A percentile compares a stretch with the other conserved stretches of the same genome.
These are phyloP conservation scores for Pseudogymnoascus sp. DNA, from an alignment of 2,329 filamentous ascomycete species.

Conservation along the genomic window DNA sequence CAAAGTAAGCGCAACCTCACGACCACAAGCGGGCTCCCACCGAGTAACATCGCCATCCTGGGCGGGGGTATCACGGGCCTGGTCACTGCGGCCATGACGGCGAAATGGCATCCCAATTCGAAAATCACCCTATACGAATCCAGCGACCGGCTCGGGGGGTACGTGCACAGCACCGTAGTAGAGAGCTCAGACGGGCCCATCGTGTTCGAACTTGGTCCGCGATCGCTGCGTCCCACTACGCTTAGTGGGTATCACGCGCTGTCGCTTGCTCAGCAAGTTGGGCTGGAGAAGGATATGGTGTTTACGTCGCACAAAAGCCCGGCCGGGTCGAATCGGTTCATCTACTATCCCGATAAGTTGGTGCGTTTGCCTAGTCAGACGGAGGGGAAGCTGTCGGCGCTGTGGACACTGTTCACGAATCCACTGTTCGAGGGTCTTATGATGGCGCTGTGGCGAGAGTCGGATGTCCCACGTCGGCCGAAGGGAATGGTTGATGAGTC, in stretches of 20 bases:
- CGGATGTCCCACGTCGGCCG: slow-evolving; percentile 26
- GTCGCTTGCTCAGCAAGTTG: slow-evolving; percentile 37
- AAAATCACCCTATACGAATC: slow-evolving; percentile 78
- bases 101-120: slow-evolving; percentile 55
- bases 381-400: slow-evolving; percentile 26
- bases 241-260: slow-evolving; percentile 20
- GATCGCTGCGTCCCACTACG: slow-evolving; percentile 33
- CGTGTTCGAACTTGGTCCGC: slow-evolving; percentile 75
- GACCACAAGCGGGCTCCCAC: background rate
- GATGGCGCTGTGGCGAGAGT: slow-evolving; percentile 24
- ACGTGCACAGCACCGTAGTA: slow-evolving; percentile 63
- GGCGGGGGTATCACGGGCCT: slow-evolving; percentile 81
- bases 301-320: slow-evolving; percentile 42
- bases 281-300: slow-evolving; percentile 47
- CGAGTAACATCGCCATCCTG: slow-evolving; percentile 51
- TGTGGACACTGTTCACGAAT: slow-evolving; percentile 38
- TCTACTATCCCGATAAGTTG: slow-evolving; percentile 83
- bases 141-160: slow-evolving; percentile 64
- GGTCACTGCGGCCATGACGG: slow-evolving; percentile 67
- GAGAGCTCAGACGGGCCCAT: slow-evolving; percentile 53
- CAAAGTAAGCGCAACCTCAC: background rate
- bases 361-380: slow-evolving; percentile 49
- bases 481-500: slow-evolving; percentile 53
- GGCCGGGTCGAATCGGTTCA: slow-evolving; percentile 58
- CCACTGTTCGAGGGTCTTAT: slow-evolving; percentile 44